Base-by-base conservation (phyloP, 176 grass and related monocot genomes). In the Musa acuminata region DNA sequence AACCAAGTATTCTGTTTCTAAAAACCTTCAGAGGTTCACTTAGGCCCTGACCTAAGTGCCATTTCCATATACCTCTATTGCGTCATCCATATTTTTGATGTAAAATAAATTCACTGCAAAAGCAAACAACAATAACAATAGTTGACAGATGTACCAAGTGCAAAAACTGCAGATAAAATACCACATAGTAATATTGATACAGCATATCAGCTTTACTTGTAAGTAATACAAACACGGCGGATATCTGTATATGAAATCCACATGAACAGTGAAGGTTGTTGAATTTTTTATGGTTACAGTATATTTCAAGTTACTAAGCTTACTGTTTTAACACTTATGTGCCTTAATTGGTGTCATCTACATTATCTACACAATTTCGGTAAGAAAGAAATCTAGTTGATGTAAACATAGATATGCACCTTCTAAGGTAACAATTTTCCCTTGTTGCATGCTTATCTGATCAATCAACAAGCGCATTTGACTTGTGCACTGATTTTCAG, bases 381-480 rank as follows among this genome's bases (percentile, higher is more conserved):
- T 1, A 69, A 71, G 19, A 65, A 49, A 20, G 12, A 49, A 60
- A 70, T 60, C 13, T 23, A 12, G 43, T 50, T 60, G 20, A 51
- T 6, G 9, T 11, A 43, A 43, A 43, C 6, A 43, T 62, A 20
- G 55, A 21, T 43, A 20, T 20, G n/a, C 84, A 98, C 94, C 94
- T 93, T 98, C 84, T 8, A 93, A 83, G n/a, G 75, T 67, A 63
- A 85, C 94, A 76, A 98, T 93, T 77, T 88, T 93, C 29, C 90
- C 94, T 74, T 98, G 90, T 82, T 98, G 94, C 16, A 63, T 74
- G 78, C 94, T 93, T 70, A 93, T 87, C 79, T 91, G 94, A 69
- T 93, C 86, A 70, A 98, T 98, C 72, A 98, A 89, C 67, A 85
- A 84, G 22, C 67, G 88, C 22, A 86, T 62, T 67, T 98, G 87